A percentile compares a stretch with the other conserved stretches of the same genome.
Conservation (phyloP, 345 rosid species). For the Corchorus olitorius region DNA sequence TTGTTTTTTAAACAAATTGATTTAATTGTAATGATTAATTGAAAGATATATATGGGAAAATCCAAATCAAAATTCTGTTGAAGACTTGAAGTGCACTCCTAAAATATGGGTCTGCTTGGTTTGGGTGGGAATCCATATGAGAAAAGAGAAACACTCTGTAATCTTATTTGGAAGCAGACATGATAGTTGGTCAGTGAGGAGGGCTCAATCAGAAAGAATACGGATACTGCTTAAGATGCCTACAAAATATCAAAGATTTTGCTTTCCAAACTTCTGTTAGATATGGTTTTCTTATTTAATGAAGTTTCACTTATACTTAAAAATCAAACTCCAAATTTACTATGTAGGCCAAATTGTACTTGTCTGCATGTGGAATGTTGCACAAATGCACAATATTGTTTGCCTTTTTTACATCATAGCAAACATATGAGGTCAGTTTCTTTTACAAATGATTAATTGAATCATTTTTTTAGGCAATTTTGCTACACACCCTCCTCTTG, state of each 20-base stretch:
- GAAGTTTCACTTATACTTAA: neutral
- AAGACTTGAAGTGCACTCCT: no score
- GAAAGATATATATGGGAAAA: no score
- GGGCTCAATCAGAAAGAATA: neutral
- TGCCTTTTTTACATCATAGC: neutral
- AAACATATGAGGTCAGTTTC: neutral
- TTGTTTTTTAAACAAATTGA: no score
- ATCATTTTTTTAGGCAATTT: no score
- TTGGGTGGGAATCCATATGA: neutral
- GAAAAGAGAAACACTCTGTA: neutral
- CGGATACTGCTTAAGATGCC: neutral
- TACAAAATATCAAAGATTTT: neutral
- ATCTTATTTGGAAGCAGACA: neutral
- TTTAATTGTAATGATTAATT: no score
- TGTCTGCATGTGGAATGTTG: neutral
- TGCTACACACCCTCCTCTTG: no score
- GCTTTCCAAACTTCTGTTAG: neutral
- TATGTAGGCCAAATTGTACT: neutral
- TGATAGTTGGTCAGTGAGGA: neutral
- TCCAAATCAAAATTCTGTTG: no score
- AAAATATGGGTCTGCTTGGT: conserved; percentile 10
- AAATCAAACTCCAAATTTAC: neutral
- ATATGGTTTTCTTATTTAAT: neutral
- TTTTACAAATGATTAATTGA: no score
- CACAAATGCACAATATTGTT: neutral